Evolutionary conservation across 176 grass and related monocot species (phyloP).

Genomic region (Zoysia japonica): DNA sequence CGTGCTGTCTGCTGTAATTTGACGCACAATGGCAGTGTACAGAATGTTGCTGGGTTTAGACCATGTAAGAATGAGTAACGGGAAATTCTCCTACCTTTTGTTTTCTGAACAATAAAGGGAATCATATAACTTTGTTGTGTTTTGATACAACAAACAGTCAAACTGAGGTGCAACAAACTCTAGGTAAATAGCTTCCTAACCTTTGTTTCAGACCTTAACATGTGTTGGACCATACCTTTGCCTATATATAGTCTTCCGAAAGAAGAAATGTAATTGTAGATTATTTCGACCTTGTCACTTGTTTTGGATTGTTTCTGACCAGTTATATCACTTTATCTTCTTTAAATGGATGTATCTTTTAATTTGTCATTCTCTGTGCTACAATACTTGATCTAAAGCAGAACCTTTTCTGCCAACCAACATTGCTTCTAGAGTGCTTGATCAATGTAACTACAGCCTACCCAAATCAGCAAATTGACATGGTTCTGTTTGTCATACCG

Average conservation of each 20-base stretch:
- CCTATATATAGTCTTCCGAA: slow-evolving; percentile 7
- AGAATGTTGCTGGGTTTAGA: background rate
- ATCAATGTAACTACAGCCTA: background rate
- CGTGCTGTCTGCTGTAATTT: background rate
- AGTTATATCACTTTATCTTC: background rate
- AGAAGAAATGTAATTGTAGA: background rate
- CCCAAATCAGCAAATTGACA: background rate
- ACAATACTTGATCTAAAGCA: background rate
- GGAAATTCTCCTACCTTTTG: background rate
- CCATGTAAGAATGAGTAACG: background rate
- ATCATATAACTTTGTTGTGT: background rate
- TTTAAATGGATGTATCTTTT: background rate
- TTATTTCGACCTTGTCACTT: background rate
- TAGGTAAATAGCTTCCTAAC: background rate
- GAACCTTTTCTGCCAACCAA: background rate
- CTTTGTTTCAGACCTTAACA: background rate
- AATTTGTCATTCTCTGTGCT: background rate
- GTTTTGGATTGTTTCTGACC: background rate
- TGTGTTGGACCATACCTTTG: background rate
- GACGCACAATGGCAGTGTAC: too few relatives aligned
- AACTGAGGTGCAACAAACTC: background rate
- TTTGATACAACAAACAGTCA: slow-evolving; percentile 1
- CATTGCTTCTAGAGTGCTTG: too few relatives aligned
- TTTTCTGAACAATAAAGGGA: slow-evolving; percentile 1
- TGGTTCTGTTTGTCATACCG: background rate